phyloP scores from a whole-genome alignment of 352 stramenopile genomes.

The Phytopythium oedochilum region DNA sequence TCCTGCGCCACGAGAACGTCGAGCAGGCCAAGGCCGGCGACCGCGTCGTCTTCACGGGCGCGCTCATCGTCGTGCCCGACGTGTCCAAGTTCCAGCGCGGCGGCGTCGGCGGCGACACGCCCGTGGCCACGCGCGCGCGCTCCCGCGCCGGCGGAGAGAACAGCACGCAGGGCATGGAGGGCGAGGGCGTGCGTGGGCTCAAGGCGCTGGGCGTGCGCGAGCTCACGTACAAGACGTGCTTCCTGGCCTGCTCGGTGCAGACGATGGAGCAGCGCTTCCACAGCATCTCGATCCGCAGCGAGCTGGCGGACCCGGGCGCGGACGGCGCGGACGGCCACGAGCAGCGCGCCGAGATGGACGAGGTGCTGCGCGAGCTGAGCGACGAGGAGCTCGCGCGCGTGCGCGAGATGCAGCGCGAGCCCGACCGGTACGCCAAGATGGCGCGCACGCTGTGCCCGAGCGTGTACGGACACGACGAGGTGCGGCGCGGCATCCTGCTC shows the following conservation, averaged over 20 bases:
- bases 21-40: conserved; percentile 96
- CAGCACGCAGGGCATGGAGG: conserved; percentile 75
- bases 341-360: conserved; percentile 4
- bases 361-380: conserved; percentile 77
- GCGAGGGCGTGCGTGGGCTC: conserved; percentile 93
- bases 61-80: conserved; percentile 96
- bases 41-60: conserved; percentile 93
- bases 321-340: conserved; percentile 19
- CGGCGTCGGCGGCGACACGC: conserved; percentile 48
- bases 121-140: conserved; percentile 45
- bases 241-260: conserved; percentile 94
- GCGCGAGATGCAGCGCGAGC: conserved; percentile 86
- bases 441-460: conserved; percentile 93
- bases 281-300: conserved; percentile 81
- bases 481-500: conserved; percentile 92
- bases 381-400: conserved; percentile 92
- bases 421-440: conserved; percentile 92
- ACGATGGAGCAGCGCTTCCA: conserved; percentile 87
- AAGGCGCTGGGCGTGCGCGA: conserved; percentile 95
- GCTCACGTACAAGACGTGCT: conserved; percentile 98
- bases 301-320: conserved; percentile 51
- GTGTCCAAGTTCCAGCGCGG: conserved; percentile 86
- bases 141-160: conserved; percentile 45
- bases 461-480: conserved; percentile 97
- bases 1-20: conserved; percentile 97